A percentile compares a stretch with the other conserved stretches of the same genome.
phyloP scores from a whole-genome alignment of 805 yeast species.

The Lipomyces kockii region DNA sequence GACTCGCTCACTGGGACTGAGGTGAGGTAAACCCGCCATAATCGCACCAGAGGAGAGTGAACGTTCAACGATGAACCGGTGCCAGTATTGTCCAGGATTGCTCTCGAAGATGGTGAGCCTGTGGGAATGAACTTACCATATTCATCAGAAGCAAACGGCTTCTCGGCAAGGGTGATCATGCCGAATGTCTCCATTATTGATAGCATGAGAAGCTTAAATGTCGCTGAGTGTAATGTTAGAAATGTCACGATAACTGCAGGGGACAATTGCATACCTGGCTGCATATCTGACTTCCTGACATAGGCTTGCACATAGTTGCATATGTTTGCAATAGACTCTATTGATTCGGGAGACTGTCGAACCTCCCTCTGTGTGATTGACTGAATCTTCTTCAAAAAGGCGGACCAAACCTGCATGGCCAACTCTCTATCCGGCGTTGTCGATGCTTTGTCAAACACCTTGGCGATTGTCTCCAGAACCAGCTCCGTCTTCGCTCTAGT shows the following conservation, averaged over 20 bases:
- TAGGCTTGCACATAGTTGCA: constrained; percentile 23
- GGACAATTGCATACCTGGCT: constrained; percentile 4
- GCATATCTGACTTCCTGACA: neutral
- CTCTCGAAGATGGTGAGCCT: constrained; percentile 15
- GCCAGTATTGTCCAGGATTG: neutral
- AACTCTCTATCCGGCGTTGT: neutral
- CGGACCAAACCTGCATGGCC: constrained; percentile 20
- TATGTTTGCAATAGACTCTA: constrained; percentile 19
- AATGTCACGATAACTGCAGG: neutral
- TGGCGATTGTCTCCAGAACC: constrained; percentile 16
- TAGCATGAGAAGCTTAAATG: constrained; percentile 6
- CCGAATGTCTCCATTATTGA: constrained; percentile 21
- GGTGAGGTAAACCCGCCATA: constrained; percentile 8
- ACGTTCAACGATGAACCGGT: neutral
- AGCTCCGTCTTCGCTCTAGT: constrained; percentile 13
- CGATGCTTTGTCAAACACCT: constrained; percentile 16
- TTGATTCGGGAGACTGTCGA: constrained; percentile 27
- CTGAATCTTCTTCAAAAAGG: constrained; percentile 18
- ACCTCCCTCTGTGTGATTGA: constrained; percentile 26
- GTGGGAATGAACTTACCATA: constrained; percentile 16
- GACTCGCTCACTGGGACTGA: neutral
- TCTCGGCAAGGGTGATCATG: constrained; percentile 12
- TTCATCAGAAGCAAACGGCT: constrained; percentile 11
- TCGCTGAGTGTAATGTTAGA: constrained; percentile 8
- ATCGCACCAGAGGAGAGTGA: constrained; percentile 11